A percentile compares a stretch with the other conserved stretches of the same genome.
Conservation (phyloP, 192 early-diverging fungal genomes). For the Jimgerdemannia lactiflua region DNA sequence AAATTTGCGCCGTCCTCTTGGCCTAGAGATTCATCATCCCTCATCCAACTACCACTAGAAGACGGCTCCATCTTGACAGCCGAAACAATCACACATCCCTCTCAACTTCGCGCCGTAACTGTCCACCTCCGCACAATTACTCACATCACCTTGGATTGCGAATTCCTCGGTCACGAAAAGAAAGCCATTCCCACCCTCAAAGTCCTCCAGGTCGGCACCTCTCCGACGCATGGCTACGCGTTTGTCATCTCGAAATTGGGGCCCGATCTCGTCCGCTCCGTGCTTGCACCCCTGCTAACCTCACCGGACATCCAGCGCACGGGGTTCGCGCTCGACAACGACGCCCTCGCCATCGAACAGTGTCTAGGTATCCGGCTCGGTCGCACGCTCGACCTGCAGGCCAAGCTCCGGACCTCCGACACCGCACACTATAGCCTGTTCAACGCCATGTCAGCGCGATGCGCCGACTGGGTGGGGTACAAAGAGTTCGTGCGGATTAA, state of each 20-base stretch:
- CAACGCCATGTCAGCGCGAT: constrained; percentile 17
- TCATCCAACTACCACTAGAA: neutral
- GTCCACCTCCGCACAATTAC: neutral
- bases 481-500: constrained; percentile 25
- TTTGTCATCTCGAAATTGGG: constrained; percentile 17
- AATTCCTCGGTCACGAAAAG: constrained; percentile 18
- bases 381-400: constrained; percentile 27
- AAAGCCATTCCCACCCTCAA: constrained; percentile 19
- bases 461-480: constrained; percentile 18
- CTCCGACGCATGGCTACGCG: constrained; percentile 16
- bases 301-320: constrained; percentile 2
- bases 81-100: constrained; percentile 11
- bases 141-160: constrained; percentile 26
- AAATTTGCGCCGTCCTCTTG: neutral
- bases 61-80: neutral
- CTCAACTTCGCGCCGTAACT: constrained; percentile 13
- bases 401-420: constrained; percentile 8
- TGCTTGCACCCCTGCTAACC: constrained; percentile 1
- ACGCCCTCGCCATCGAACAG: constrained; percentile 23
- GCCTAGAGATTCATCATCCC: neutral
- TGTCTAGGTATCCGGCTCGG: constrained; percentile 10
- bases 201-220: constrained; percentile 25
- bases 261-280: neutral
- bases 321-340: constrained; percentile 24
- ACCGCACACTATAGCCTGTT: constrained; percentile 12